Conservation (phyloP, 177 flowering plant genomes). For the Vitis hybrid region DNA sequence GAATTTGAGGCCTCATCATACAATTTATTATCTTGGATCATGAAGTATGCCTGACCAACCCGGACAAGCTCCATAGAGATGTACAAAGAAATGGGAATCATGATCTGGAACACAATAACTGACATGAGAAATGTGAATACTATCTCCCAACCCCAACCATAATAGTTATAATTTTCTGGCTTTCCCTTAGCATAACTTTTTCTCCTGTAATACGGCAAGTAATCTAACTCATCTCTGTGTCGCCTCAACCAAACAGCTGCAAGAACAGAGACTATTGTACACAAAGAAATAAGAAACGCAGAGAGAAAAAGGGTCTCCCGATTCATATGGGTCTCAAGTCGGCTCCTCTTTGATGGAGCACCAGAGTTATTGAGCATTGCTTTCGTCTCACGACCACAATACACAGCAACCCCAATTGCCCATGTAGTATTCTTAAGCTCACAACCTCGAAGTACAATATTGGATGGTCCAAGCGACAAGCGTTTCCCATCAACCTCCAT, state of each 20-base stretch:
- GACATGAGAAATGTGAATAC: constrained; percentile 87
- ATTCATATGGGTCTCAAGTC: constrained; percentile 88
- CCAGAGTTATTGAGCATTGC: constrained; percentile 97
- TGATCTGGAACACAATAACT: constrained; percentile 91
- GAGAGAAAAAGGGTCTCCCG: constrained; percentile 76
- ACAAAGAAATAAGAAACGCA: constrained; percentile 61
- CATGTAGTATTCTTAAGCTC: constrained; percentile 90
- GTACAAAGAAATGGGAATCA: constrained; percentile 97
- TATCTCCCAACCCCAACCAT: constrained; percentile 74
- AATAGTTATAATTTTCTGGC: constrained; percentile 56
- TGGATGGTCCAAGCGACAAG: constrained; percentile 88
- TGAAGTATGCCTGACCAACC: constrained; percentile 94
- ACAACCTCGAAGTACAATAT: constrained; percentile 91
- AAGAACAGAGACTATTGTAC: constrained; percentile 58
- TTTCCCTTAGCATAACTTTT: constrained; percentile 42
- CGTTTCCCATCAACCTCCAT: constrained; percentile 88
- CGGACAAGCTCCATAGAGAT: constrained; percentile 99
- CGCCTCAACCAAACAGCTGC: constrained; percentile 79
- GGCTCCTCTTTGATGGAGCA: constrained; percentile 93
- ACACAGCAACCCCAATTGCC: constrained; percentile 87
- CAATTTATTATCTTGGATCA: constrained; percentile 67
- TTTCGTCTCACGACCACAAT: constrained; percentile 90
- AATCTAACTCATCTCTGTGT: constrained; percentile 61
- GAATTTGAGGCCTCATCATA: constrained; percentile 70
- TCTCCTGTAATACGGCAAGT: constrained; percentile 62